phyloP scores from a whole-genome alignment of 352 stramenopile genomes.

The Pythium plurisporium region DNA sequence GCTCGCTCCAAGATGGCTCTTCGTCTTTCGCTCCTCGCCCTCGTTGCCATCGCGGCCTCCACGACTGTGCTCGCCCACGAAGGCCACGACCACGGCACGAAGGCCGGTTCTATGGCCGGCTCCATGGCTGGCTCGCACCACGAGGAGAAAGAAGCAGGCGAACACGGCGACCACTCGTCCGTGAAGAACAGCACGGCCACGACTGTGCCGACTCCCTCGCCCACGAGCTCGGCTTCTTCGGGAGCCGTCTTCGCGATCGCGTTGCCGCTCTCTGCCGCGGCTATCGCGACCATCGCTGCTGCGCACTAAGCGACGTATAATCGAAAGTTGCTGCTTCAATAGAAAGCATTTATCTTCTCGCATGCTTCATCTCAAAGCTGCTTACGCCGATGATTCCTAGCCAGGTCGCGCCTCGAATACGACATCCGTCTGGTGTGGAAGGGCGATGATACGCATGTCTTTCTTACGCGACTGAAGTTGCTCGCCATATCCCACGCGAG shows the following conservation, averaged over 20 bases:
- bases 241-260: constrained; percentile 15
- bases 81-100: constrained; percentile 4
- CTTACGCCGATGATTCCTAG: too few relatives aligned
- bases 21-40: constrained; percentile 1
- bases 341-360: background rate
- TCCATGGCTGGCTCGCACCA: background rate
- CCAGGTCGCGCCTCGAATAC: too few relatives aligned
- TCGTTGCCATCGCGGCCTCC: background rate
- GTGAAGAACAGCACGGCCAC: background rate
- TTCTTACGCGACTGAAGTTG: too few relatives aligned
- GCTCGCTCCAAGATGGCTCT: constrained; percentile 11
- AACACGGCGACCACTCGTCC: background rate
- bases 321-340: background rate
- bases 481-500: too few relatives aligned
- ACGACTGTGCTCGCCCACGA: constrained; percentile 10
- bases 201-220: background rate
- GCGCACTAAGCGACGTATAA: background rate
- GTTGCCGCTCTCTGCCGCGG: constrained; percentile 13
- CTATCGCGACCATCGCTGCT: constrained; percentile 6
- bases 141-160: background rate
- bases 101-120: background rate
- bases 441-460: too few relatives aligned
- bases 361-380: background rate
- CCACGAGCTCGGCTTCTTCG: background rate
- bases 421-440: too few relatives aligned